These are phyloP conservation scores for Penicillium maclennaniae DNA, from an alignment of 495 filamentous ascomycete species.

Conservation along the genomic window DNA sequence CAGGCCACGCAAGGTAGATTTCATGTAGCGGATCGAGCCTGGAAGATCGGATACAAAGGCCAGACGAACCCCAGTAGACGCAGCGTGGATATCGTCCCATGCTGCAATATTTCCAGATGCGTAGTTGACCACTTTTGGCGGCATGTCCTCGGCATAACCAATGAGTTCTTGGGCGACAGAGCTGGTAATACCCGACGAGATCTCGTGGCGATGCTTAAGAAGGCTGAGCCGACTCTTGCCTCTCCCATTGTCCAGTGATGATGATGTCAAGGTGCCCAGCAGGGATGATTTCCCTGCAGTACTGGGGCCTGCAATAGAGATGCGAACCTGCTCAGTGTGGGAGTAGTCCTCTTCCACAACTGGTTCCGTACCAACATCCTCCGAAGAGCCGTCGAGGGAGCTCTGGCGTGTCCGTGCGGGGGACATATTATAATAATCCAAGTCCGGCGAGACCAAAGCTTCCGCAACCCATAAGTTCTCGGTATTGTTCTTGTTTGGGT, in stretches of 20 bases:
- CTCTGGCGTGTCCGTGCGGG: slow-evolving; percentile 7
- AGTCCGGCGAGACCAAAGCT: slow-evolving; percentile 66
- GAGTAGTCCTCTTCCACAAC: slow-evolving; percentile 27
- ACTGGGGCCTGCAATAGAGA: slow-evolving; percentile 86
- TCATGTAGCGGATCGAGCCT: slow-evolving; percentile 79
- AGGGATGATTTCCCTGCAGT: slow-evolving; percentile 93
- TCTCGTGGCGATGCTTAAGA: slow-evolving; percentile 91
- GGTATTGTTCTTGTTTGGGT: slow-evolving; percentile 24
- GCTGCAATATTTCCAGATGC: slow-evolving; percentile 79
- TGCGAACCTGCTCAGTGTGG: slow-evolving; percentile 72
- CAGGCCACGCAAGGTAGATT: slow-evolving; percentile 83
- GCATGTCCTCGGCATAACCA: slow-evolving; percentile 56
- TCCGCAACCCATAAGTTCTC: slow-evolving; percentile 85
- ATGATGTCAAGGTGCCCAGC: slow-evolving; percentile 81
- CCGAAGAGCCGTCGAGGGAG: background rate
- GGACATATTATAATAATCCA: slow-evolving; percentile 40
- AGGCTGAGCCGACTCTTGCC: slow-evolving; percentile 84
- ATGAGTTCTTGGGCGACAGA: slow-evolving; percentile 90
- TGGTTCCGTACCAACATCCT: slow-evolving; percentile 1
- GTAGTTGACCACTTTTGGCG: slow-evolving; percentile 70
- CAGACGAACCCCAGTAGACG: slow-evolving; percentile 68
- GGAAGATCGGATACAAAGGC: slow-evolving; percentile 89
- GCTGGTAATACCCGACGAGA: slow-evolving; percentile 85
- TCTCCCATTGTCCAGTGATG: slow-evolving; percentile 84
- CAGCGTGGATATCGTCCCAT: slow-evolving; percentile 88